Evolutionary conservation across 2,329 filamentous ascomycete species (phyloP).

Genomic region (Fusarium cicatricum): DNA sequence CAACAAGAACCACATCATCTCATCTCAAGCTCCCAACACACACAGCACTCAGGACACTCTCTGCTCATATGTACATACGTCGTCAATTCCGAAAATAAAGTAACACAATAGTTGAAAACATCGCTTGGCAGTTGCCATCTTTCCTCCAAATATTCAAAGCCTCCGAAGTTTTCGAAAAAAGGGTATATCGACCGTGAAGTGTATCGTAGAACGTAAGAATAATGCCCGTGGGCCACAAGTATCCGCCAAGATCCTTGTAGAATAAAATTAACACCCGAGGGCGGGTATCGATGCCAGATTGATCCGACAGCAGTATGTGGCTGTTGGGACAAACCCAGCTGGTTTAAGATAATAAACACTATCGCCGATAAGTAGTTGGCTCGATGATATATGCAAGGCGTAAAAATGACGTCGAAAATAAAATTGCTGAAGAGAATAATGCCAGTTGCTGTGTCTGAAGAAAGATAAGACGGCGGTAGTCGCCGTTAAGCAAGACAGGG

Average conservation of each 20-base stretch:
- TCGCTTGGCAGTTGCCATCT: slow-evolving; percentile 31
- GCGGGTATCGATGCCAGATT: slow-evolving; percentile 25
- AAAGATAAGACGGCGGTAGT: slow-evolving; percentile 9
- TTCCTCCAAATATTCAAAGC: slow-evolving; percentile 35
- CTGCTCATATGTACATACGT: slow-evolving; percentile 41
- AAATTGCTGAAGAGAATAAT: slow-evolving; percentile 34
- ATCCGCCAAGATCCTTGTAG: slow-evolving; percentile 11
- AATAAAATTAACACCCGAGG: slow-evolving; percentile 30
- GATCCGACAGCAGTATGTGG: slow-evolving; percentile 3
- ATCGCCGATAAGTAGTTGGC: slow-evolving; percentile 44
- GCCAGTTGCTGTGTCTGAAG: slow-evolving; percentile 30
- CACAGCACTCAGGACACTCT: slow-evolving; percentile 22
- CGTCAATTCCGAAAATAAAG: slow-evolving; percentile 36
- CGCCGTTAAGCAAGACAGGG: slow-evolving; percentile 17
- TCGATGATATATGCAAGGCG: slow-evolving; percentile 41
- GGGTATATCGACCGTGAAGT: slow-evolving; percentile 46
- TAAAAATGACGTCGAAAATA: slow-evolving; percentile 35
- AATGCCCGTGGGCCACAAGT: slow-evolving; percentile 36
- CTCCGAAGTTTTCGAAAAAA: slow-evolving; percentile 39
- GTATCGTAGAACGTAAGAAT: slow-evolving; percentile 42
- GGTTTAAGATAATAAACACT: slow-evolving; percentile 46
- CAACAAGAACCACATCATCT: slow-evolving; percentile 23
- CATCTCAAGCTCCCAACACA: slow-evolving; percentile 18
- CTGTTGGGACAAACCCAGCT: background rate
- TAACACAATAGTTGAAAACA: slow-evolving; percentile 27